Evolutionary conservation across 306 rosid species (phyloP), one percentile per base, ranked within the genome.

Genomic region (Gastrolobium bilobum): DNA sequence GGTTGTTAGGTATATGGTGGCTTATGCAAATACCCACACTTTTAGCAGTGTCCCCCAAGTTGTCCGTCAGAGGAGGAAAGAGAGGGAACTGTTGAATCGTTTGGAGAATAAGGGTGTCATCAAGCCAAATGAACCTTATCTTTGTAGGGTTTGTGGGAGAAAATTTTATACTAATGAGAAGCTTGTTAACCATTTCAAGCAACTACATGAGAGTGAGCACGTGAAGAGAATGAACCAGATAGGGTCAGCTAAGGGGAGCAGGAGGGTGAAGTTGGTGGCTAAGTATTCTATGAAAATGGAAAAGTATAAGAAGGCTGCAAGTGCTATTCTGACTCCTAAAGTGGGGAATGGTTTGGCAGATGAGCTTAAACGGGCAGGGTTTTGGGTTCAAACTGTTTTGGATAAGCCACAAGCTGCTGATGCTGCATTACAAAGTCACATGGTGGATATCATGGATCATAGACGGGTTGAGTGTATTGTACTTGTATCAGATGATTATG

Each of bases 251-350:
- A 89, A 79, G 50, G 97, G 98, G 64, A 84, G 40, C 59, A 80
- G 80, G 89, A 86, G 88, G 81, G 97, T 91, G 84, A 92, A 88
- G 60, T 70, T 94, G 86, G 88, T 94, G 42, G 93, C 84, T 0
- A 91, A 87, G 89, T 94, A 90, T 83, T 87, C 97, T 3, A 90
- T 92, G 97, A 92, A 92, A 82, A 88, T 94, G 91, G 93, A 94
- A 13, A 94, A 92, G 89, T 90, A 88, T 57, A 92, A 80, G 90
- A 90, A 80, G 34, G 92, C 89, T 20, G 91, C 82, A 2, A 83
- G 91, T 76, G 89, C 76, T 63, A 26, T 92, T 81, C 59, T 89
- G 86, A 86, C 89, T 38, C 88, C 94, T 1, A 88, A 84, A 68
- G 89, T 73, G 33, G 97, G 94, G 26, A 78, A 82, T 79, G 85